Base-by-base conservation (phyloP, 257 asterid species). In the Cynanchum wilfordii region DNA sequence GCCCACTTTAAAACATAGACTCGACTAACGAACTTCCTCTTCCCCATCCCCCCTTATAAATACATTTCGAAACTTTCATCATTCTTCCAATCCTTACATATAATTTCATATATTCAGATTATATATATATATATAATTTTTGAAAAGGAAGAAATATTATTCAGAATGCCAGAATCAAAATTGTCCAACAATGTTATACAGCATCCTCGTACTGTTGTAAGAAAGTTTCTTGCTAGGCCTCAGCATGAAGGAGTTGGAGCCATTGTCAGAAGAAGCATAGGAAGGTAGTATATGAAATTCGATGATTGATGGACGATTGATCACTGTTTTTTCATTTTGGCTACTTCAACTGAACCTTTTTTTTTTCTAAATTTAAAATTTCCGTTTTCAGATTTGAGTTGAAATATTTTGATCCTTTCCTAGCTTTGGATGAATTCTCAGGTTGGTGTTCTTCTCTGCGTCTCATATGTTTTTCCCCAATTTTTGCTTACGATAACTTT, bases 241-340 rank as follows among this genome's bases (percentile, higher is more conserved):
- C 97, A 91, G 49, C 87, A 29, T 47, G 98, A 93, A 85, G 98
- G 98, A 63, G 77, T 88, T 12, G 98, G 97, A 47, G 98, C 98
- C 70, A 79, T 83, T 72, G 98, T 93, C 1, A 78, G 98, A 76
- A 84, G 98, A 80, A 93, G 97, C 90, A 89, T 93, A 19, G 98
- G 98, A 76, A 89, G 93, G 98, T 93, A 40, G 10, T 40, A 42
- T 42, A 62, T 40, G 22, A 50, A 15, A 56, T 27, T 0, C 13
- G 66, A 47, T 24, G 1, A 13, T n/a, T 62, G 17, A 20, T 20
- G 38, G 17, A 3, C 2, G 30, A 27, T 73, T 1, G 22, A 27
- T 73, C 69, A 40, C 12, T 17, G 42, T 51, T 58, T 6, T 17
- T 5, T n/a, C 45, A 40, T 63, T 56, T 54, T 38, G 20, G 62